Evolutionary conservation across 2,329 filamentous ascomycete genomes (phyloP).

Genomic region (Pseudopyricularia cyperi): DNA sequence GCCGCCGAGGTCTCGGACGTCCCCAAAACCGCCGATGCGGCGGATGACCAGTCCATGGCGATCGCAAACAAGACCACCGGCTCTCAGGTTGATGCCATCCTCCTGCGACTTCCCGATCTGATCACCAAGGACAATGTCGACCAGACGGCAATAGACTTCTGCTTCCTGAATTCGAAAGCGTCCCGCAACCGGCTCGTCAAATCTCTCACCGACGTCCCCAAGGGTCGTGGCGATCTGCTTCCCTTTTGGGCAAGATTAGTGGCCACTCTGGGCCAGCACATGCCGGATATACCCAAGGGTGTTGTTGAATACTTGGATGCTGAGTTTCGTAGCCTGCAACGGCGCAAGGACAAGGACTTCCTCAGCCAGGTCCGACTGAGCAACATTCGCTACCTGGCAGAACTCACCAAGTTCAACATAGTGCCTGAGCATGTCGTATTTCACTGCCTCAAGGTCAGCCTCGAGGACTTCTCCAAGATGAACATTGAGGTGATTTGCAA

Average conservation of each 20-base stretch:
- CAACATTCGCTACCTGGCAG: constrained; percentile 95
- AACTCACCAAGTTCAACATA: constrained; percentile 94
- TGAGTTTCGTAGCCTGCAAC: constrained; percentile 90
- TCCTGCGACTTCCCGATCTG: constrained; percentile 79
- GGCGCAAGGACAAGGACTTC: constrained; percentile 96
- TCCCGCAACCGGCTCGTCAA: constrained; percentile 91
- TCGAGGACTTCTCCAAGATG: constrained; percentile 97
- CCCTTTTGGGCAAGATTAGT: constrained; percentile 87
- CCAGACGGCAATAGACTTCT: constrained; percentile 89
- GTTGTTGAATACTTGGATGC: constrained; percentile 87
- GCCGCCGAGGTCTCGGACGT: constrained; percentile 32
- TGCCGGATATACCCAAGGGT: constrained; percentile 87
- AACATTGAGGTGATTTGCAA: constrained; percentile 99
- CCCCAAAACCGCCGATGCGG: constrained; percentile 32
- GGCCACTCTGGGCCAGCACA: constrained; percentile 84
- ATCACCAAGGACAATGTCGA: constrained; percentile 87
- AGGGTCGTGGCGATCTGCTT: constrained; percentile 80
- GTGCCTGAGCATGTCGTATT: constrained; percentile 98
- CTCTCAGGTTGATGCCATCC: constrained; percentile 83
- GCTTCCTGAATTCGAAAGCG: constrained; percentile 95
- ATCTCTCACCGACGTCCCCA: constrained; percentile 85
- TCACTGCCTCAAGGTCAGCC: constrained; percentile 91
- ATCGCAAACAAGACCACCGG: constrained; percentile 97
- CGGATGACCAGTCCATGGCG: constrained; percentile 77
- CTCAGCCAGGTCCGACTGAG: constrained; percentile 83